phyloP scores from a whole-genome alignment of 2,329 filamentous ascomycete species.

The Kalaharituber pfeilii region DNA sequence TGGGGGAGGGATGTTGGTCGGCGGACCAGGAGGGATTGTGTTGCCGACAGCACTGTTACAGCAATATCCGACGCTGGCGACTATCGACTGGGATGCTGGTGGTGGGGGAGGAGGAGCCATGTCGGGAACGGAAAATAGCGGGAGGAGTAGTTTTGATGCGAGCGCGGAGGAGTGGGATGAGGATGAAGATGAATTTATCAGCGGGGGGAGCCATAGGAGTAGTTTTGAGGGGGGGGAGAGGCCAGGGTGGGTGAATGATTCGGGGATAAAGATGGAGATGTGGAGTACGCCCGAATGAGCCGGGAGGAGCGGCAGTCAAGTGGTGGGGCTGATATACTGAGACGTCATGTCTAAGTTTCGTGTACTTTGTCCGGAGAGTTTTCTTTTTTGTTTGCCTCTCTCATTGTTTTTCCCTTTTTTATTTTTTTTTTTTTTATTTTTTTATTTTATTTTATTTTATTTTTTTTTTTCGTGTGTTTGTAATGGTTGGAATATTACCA shows the following conservation, averaged over 20 bases:
- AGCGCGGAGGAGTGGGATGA: slow-evolving; percentile 53
- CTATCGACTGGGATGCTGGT: slow-evolving; percentile 58
- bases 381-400: slow-evolving; percentile 2
- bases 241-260: slow-evolving; percentile 21
- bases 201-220: slow-evolving; percentile 25
- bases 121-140: slow-evolving; percentile 57
- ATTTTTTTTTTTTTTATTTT: slow-evolving; percentile 2
- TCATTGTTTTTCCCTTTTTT: neutral
- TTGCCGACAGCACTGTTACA: slow-evolving; percentile 77
- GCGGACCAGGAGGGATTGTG: slow-evolving; percentile 41
- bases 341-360: slow-evolving; percentile 6
- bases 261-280: slow-evolving; percentile 14
- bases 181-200: slow-evolving; percentile 51
- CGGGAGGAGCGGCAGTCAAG: slow-evolving; percentile 18
- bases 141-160: slow-evolving; percentile 64
- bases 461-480: slow-evolving; percentile 7
- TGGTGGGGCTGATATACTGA: slow-evolving; percentile 13
- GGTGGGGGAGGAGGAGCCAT: slow-evolving; percentile 31
- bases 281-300: slow-evolving; percentile 10
- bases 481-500: too few relatives aligned
- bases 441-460: slow-evolving; percentile 3
- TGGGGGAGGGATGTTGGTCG: slow-evolving; percentile 43
- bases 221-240: slow-evolving; percentile 21
- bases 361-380: neutral
- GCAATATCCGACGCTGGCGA: slow-evolving; percentile 85